Conservation (phyloP, 129 eudicot species). For the Cynara cardunculus region DNA sequence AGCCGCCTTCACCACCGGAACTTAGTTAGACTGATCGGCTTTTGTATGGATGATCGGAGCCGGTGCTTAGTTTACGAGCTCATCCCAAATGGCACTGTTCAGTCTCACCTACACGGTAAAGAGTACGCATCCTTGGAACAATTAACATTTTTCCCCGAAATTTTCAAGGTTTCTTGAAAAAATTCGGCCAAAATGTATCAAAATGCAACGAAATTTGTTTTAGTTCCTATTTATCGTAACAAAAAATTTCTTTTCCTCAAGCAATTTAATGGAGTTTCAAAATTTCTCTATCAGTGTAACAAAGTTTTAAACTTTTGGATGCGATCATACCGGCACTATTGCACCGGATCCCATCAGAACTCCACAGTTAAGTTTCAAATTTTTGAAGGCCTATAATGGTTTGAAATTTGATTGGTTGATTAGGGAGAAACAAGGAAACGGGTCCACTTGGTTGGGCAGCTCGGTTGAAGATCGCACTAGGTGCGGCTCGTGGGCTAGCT, state of each 20-base stretch:
- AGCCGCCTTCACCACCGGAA: slow-evolving; percentile 90
- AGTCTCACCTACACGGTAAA: slow-evolving; percentile 85
- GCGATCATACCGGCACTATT: too few species aligned
- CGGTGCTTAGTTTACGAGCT: slow-evolving; percentile 84
- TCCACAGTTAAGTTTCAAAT: too few species aligned
- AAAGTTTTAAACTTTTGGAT: too few species aligned
- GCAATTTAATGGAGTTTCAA: too few species aligned
- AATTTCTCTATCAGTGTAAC: too few species aligned
- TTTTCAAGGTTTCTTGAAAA: not conserved
- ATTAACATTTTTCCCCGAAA: not conserved
- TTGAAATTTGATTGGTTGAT: not conserved
- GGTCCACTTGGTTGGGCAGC: slow-evolving; percentile 78
- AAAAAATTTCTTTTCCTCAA: too few species aligned
- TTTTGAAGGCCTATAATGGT: too few species aligned
- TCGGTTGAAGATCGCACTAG: slow-evolving; percentile 78
- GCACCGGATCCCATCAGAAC: too few species aligned
- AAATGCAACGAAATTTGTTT: too few species aligned
- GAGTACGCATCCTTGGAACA: too few species aligned
- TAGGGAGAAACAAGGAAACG: slow-evolving; percentile 60
- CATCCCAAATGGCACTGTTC: slow-evolving; percentile 80
- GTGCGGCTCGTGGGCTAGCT: slow-evolving; percentile 89
- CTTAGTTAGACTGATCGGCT: slow-evolving; percentile 13
- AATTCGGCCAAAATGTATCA: too few species aligned
- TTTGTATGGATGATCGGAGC: not conserved
- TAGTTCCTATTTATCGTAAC: too few species aligned